A percentile compares a stretch with the other conserved stretches of the same genome.
Evolutionary conservation across 2,329 filamentous ascomycete genomes (phyloP).

Genomic region (Cylindrodendrum hubeiense): DNA sequence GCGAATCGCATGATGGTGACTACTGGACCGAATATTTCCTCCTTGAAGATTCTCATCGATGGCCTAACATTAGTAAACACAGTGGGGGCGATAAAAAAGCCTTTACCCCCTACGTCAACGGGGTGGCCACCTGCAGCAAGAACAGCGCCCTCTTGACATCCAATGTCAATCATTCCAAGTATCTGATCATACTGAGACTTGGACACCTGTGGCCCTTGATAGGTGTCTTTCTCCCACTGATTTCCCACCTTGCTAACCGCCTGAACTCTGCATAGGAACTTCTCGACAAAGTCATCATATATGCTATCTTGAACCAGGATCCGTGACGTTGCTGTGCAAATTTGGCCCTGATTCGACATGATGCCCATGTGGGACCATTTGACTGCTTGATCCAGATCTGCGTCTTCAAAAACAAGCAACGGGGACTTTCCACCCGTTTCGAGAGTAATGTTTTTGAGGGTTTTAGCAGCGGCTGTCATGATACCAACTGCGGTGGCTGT

Average conservation of each 20-base stretch:
- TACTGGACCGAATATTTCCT: not conserved
- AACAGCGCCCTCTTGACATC: not conserved
- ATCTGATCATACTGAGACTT: not conserved
- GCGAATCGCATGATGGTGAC: not conserved
- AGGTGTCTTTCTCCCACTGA: not conserved
- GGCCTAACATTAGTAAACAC: not conserved
- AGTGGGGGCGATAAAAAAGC: not conserved
- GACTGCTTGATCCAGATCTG: not conserved
- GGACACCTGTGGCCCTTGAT: not conserved
- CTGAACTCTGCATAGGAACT: not conserved
- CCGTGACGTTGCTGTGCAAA: not conserved
- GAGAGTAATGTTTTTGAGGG: slow-evolving; percentile 5
- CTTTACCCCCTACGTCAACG: not conserved
- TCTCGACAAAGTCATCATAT: not conserved
- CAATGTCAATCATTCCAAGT: not conserved
- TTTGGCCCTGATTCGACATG: not conserved
- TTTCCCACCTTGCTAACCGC: not conserved
- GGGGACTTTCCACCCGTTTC: slow-evolving; percentile 2
- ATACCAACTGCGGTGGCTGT: not conserved
- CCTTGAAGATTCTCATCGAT: not conserved
- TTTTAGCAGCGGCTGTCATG: not conserved
- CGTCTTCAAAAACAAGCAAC: not conserved
- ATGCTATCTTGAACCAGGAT: not conserved
- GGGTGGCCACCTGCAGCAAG: not conserved
- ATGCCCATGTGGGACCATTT: not conserved